A percentile compares a stretch with the other conserved stretches of the same genome.
Evolutionary conservation across 148 eudicot genomes (phyloP).

Genomic region (Cornus florida): DNA sequence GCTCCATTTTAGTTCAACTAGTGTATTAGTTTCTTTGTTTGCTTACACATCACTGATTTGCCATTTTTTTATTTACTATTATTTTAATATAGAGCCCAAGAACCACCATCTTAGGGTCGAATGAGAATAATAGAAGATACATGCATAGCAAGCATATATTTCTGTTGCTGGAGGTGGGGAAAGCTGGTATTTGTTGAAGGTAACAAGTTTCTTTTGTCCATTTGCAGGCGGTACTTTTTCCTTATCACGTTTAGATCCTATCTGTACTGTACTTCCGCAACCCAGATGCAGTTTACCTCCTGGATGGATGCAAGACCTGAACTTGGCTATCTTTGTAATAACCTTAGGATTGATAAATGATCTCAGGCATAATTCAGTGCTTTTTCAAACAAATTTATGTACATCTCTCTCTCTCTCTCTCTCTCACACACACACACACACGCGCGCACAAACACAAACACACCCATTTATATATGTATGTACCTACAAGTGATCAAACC

Average conservation of each 20-base stretch:
- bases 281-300: conserved; percentile 48
- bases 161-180: background rate
- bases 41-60: background rate
- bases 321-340: conserved; percentile 83
- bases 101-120: too few relatives aligned
- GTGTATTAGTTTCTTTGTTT: background rate
- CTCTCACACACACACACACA: background rate
- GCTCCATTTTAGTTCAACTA: background rate
- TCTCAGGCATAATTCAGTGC: background rate
- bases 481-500: too few relatives aligned
- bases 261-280: conserved; percentile 60
- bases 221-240: conserved; percentile 88
- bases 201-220: conserved; percentile 5
- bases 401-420: background rate
- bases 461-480: too few relatives aligned
- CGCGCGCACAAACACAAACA: too few relatives aligned
- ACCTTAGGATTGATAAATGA: conserved; percentile 76
- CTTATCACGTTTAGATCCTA: conserved; percentile 85
- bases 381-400: background rate
- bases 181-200: background rate
- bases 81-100: too few relatives aligned
- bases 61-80: too few relatives aligned
- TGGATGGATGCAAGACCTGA: conserved; percentile 93
- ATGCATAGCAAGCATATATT: background rate
- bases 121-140: background rate